Conservation (phyloP, 345 rosid genomes). For the Citrus cavaleriei region DNA sequence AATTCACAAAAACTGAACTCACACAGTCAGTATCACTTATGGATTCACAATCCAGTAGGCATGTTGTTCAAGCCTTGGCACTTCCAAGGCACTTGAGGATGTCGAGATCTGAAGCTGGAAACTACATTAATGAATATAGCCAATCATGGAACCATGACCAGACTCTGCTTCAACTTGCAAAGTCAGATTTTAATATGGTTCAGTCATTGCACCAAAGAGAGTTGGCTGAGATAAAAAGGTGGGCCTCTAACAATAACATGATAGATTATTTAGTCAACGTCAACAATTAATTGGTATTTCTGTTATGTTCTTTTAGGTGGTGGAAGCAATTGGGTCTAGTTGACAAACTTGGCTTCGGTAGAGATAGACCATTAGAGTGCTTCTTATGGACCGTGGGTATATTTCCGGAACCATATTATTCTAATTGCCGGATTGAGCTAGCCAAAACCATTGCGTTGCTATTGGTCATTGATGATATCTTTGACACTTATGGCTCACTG, state of each 20-base stretch:
- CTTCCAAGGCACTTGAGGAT: slow-evolving; percentile 27
- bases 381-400: slow-evolving; percentile 23
- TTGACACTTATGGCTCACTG: slow-evolving; percentile 22
- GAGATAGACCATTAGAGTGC: slow-evolving; percentile 28
- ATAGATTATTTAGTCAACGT: neutral
- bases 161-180: slow-evolving; percentile 14
- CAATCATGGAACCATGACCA: neutral
- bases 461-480: slow-evolving; percentile 28
- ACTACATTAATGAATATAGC: slow-evolving; percentile 12
- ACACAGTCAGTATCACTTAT: neutral
- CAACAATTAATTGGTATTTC: neutral
- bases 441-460: slow-evolving; percentile 20
- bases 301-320: slow-evolving; percentile 12
- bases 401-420: slow-evolving; percentile 20
- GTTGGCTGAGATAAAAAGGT: slow-evolving; percentile 21
- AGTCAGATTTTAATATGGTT: slow-evolving; percentile 15
- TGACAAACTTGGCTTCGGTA: slow-evolving; percentile 23
- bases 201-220: slow-evolving; percentile 18
- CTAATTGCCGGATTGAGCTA: slow-evolving; percentile 19
- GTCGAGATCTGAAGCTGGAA: slow-evolving; percentile 23
- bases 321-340: slow-evolving; percentile 24
- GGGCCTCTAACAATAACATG: neutral
- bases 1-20: slow-evolving; percentile 10
- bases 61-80: slow-evolving; percentile 9
- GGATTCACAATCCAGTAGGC: neutral